Evolutionary conservation across 164 flowering plant genomes (phyloP), one percentile per base, ranked within the genome.

Genomic region (Echeveria elegans): DNA sequence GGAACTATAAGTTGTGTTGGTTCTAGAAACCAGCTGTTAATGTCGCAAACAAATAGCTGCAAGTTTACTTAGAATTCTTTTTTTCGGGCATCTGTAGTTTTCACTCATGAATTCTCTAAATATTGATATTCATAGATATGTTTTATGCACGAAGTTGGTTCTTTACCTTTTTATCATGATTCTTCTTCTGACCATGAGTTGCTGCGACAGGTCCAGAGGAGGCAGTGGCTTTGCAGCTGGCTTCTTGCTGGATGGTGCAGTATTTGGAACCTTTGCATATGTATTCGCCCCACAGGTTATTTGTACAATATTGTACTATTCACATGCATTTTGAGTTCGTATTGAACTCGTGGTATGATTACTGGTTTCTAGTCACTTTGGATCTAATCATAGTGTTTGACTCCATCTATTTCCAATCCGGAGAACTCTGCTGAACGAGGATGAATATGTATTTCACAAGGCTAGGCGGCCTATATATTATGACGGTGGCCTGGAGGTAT

Each of bases 261-360:
- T 94, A 23, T 88, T 79, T 80, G 98, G 98, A 74, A 84, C 97
- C 34, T 71, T 88, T 56, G 91, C 88, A 43, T 90, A 90, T 78
- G 30, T 88, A 50, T 89, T 86, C 74, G 95, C 98, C 70, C 96
- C 98, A 31, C 96, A 90, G 95, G 98, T 94, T 68, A 71, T 72
- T 67, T 16, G 43, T n/a, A 68, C 38, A n/a, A 5, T 31, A 30
- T 5, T 15, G 19, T 63, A n/a, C 37, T 8, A 10, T 38, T 38
- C 41, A 36, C 9, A 16, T 14, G 4, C 7, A 32, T 29, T 32
- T n/a, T 62, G 41, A 8, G 12, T 18, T 30, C 2, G 10, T 62
- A 23, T 16, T 32, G 32, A 2, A 1, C 21, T 31, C 31, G 10
- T 15, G 9, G 21, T 12, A 29, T 6, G 2, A 30, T 5, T 62